Evolutionary conservation across 2,329 filamentous ascomycete species (phyloP), one percentile per base, ranked within the genome.

Genomic region (Gliomastix tumulicola): DNA sequence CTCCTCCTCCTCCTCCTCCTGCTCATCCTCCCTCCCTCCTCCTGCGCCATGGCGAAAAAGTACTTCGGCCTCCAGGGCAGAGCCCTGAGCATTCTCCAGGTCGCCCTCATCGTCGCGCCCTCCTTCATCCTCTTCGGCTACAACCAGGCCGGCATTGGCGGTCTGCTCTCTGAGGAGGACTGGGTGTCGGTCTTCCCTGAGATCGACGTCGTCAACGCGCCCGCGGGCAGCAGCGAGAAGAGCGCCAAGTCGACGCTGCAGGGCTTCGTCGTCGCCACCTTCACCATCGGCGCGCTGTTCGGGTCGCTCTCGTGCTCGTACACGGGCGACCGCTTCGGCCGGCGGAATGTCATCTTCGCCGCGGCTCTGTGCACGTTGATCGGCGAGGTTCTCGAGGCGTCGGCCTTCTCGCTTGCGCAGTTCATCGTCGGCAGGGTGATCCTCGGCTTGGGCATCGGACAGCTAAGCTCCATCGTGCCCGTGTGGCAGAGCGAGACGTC

Each of bases 81-180:
- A 28, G 41, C 52, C 35, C 47, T 66, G 33, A 50, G 47, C 39
- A 50, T 50, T 12, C 46, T 60, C 19, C 65, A 68, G 44, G 54
- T 64, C 36, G 56, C 55, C 12, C 53, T 67, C 32, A 59, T 69
- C 27, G 63, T 68, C 15, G 57, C 54, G 7, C 66, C 66, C 5
- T 50, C 63, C 11, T 66, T 61, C 40, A 61, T 68, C 40, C 57
- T 68, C 18, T 69, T 71, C 38, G 68, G 69, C 20, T 71, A 73
- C 49, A 82, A 85, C 58, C 78, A 82, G 56, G 76, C 81, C 48
- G 79, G 84, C 4, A 84, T 83, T 62, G 82, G 79, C 25, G 77
- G 77, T 38, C 71, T 88, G 36, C 66, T 88, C 39, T 82, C 79
- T 1, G 69, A 87, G 5, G 59, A 62, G 17, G 64, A 74, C 50